Base-by-base conservation (phyloP, 1,284 basidiomycete genomes). In the Cerioporus squamosus region DNA sequence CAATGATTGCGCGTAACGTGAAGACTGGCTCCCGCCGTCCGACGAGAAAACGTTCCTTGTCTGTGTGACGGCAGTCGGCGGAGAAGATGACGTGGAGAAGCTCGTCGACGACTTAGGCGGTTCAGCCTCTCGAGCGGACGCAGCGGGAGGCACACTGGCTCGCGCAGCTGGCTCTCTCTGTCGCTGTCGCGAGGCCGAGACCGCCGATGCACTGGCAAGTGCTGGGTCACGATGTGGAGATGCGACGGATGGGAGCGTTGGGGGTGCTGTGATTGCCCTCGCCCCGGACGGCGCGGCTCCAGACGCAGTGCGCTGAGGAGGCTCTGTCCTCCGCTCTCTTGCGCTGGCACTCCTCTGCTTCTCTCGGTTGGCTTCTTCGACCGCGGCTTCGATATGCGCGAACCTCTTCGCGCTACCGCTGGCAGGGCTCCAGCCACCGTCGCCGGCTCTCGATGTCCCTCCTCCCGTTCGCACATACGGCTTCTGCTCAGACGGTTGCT, bases 1-100 rank as follows among this genome's bases (percentile, higher is more conserved):
- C 43, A 61, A 45, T 45, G 62, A 58, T 40, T 61, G 62, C 10
- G 48, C 46, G 47, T 56, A 53, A 5, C 53, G 44, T 20, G 53
- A 57, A 6, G 46, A 47, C 18, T n/a, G 31, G 23, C 24, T 49
- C 3, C 48, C 55, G 9, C 38, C 22, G 20, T 53, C 43, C 18
- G 52, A 49, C n/a, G 54, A 47, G 42, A 43, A 42, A 4, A 44
- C 17, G 17, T 57, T 57, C 45, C n/a, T 48, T 14, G 22, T 49
- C 17, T 48, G 51, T 12, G 63, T 60, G 3, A 58, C 53, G 14
- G 33, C 45, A 0, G 63, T 64, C 2, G 58, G 60, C 29, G 60
- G 61, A 9, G 29, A 29, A 1, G 49, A 52, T 29, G 56, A 54
- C 20, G 54, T 55, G 24, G 51, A 55, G 31, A 46, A 29, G 10